Conservation (phyloP, 169 alveolate genomes). For the Besnoitia besnoiti region DNA sequence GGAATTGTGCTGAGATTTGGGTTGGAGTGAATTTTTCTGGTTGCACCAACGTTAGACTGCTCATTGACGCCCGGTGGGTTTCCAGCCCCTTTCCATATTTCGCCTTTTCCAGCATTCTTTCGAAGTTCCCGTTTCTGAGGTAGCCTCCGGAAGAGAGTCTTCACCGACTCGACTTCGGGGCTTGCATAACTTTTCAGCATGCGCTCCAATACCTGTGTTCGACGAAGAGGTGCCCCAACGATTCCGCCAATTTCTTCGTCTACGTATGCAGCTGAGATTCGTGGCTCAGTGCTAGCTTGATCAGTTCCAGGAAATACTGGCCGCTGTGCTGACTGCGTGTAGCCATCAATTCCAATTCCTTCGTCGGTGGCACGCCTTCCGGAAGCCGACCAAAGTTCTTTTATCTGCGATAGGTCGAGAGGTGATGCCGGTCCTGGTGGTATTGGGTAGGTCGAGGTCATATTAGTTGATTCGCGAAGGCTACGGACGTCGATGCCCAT, state of each 20-base stretch:
- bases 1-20: background rate
- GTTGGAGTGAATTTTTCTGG: background rate
- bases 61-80: background rate
- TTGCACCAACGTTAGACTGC: background rate
- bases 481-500: background rate
- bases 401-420: background rate
- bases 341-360: no score
- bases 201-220: background rate
- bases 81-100: background rate
- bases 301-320: no score
- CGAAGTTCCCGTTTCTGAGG: background rate
- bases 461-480: background rate
- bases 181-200: background rate
- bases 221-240: background rate
- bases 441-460: background rate
- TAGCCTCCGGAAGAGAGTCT: conserved; percentile 5
- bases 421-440: background rate
- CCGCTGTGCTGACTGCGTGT: no score
- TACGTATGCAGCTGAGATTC: no score
- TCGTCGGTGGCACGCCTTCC: no score
- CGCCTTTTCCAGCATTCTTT: background rate
- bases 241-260: background rate
- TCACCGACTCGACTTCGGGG: conserved; percentile 26
- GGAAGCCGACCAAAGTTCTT: background rate
- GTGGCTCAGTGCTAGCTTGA: no score